Evolutionary conservation across 2,329 filamentous ascomycete genomes (phyloP).

Genomic region (Cordyceps cicadae): DNA sequence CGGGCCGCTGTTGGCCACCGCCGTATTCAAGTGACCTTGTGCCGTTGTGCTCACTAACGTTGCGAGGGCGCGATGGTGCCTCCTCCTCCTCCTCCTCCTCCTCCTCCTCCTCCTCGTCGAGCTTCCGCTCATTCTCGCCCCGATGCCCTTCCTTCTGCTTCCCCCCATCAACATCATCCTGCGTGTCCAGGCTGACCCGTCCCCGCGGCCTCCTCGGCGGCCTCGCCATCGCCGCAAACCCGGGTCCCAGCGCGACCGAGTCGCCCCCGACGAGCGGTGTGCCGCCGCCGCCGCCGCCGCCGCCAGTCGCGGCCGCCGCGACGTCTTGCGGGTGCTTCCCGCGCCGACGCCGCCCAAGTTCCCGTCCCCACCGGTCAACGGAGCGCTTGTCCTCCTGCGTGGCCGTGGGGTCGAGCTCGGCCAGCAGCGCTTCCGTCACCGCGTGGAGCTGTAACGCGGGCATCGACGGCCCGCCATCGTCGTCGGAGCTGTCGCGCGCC

Average conservation of each 20-base stretch:
- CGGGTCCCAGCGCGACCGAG: background rate
- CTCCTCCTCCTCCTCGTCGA: background rate
- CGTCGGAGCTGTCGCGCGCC: slow-evolving; percentile 4
- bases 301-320: no score
- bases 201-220: background rate
- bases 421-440: background rate
- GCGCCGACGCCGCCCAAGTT: background rate
- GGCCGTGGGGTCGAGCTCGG: background rate
- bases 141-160: background rate
- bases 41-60: background rate
- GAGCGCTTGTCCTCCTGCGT: background rate
- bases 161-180: background rate
- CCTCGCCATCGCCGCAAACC: background rate
- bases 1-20: no score
- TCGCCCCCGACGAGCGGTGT: background rate
- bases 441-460: background rate
- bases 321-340: no score
- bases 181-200: background rate
- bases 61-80: no score
- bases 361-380: background rate
- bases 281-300: no score
- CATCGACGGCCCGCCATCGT: background rate
- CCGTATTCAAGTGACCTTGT: background rate
- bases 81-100: no score
- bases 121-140: background rate